Percentiles rank a stretch among this genome's conserved stretches.
Conservation (phyloP, 352 stramenopile species). For the Phytophthora aleatoria region DNA sequence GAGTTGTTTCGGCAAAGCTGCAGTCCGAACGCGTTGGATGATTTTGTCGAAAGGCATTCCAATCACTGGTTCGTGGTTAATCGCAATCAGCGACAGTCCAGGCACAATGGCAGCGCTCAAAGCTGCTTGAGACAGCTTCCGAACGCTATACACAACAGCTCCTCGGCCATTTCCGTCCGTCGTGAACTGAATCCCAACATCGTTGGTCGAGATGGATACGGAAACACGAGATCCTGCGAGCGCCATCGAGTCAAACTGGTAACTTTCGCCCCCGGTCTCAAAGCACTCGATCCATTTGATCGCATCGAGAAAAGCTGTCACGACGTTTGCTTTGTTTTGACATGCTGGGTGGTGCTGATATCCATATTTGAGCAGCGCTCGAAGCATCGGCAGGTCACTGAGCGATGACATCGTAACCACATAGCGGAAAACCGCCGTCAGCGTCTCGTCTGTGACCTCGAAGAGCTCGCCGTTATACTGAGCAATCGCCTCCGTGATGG, state of each 20-base stretch:
- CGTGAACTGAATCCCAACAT: slow-evolving; percentile 85
- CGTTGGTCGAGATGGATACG: slow-evolving; percentile 83
- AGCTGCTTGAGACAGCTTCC: slow-evolving; percentile 82
- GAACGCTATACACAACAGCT: slow-evolving; percentile 75
- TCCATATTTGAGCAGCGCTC: slow-evolving; percentile 58
- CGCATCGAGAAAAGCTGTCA: slow-evolving; percentile 73
- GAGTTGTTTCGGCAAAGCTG: slow-evolving; percentile 74
- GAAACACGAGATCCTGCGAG: slow-evolving; percentile 62
- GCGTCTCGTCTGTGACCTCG: slow-evolving; percentile 59
- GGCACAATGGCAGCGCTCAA: slow-evolving; percentile 71
- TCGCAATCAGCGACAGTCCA: slow-evolving; percentile 76
- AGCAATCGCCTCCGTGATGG: slow-evolving; percentile 56
- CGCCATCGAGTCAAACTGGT: slow-evolving; percentile 48
- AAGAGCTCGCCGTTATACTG: slow-evolving; percentile 60
- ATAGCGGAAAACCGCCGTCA: slow-evolving; percentile 74
- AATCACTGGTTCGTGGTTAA: slow-evolving; percentile 85
- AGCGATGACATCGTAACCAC: slow-evolving; percentile 68
- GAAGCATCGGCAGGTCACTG: slow-evolving; percentile 57
- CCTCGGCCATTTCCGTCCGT: slow-evolving; percentile 79
- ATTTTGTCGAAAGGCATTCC: slow-evolving; percentile 85
- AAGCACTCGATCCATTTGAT: slow-evolving; percentile 82
- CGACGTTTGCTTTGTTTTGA: slow-evolving; percentile 61
- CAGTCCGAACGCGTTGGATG: slow-evolving; percentile 58
- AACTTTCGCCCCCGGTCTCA: slow-evolving; percentile 42
- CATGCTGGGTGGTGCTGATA: slow-evolving; percentile 76